A percentile compares a stretch with the other conserved stretches of the same genome.
phyloP scores from a whole-genome alignment of 768 basidiomycete genomes.

The Lactarius deliciosus region DNA sequence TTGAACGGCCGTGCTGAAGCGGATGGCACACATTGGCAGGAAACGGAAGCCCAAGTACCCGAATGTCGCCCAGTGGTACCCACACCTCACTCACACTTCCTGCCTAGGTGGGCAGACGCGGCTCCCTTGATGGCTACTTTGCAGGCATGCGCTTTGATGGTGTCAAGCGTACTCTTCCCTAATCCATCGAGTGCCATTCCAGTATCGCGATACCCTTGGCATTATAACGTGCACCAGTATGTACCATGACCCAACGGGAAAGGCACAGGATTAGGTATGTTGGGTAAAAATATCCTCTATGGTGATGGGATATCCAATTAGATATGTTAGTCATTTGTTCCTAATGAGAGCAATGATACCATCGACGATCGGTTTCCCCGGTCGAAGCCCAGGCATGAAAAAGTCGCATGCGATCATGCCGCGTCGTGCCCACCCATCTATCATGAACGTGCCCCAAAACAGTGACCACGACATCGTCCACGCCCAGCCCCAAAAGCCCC shows the following conservation, averaged over 20 bases:
- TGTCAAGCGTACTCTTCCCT: too few relatives aligned
- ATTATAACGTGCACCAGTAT: not conserved
- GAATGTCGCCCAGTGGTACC: too few relatives aligned
- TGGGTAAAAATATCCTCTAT: not conserved
- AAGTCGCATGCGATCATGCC: constrained; percentile 20
- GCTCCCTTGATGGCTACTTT: too few relatives aligned
- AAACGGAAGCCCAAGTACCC: too few relatives aligned
- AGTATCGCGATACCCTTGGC: too few relatives aligned
- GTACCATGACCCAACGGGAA: not conserved
- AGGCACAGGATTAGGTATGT: not conserved
- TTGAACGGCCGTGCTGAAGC: too few relatives aligned
- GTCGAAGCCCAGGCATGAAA: not conserved
- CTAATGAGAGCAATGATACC: not conserved
- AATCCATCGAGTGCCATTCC: too few relatives aligned
- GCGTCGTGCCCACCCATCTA: constrained; percentile 22
- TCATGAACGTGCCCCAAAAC: constrained; percentile 38
- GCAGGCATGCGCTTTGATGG: too few relatives aligned
- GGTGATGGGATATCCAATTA: not conserved
- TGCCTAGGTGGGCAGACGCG: too few relatives aligned
- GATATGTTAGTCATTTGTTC: not conserved
- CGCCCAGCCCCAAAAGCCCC: constrained; percentile 50
- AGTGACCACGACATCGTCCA: constrained; percentile 54
- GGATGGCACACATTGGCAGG: too few relatives aligned
- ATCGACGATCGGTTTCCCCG: constrained; percentile 15
- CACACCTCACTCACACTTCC: too few relatives aligned